phyloP scores from a whole-genome alignment of 2,329 filamentous ascomycete species.

The Monilinia aucupariae region DNA sequence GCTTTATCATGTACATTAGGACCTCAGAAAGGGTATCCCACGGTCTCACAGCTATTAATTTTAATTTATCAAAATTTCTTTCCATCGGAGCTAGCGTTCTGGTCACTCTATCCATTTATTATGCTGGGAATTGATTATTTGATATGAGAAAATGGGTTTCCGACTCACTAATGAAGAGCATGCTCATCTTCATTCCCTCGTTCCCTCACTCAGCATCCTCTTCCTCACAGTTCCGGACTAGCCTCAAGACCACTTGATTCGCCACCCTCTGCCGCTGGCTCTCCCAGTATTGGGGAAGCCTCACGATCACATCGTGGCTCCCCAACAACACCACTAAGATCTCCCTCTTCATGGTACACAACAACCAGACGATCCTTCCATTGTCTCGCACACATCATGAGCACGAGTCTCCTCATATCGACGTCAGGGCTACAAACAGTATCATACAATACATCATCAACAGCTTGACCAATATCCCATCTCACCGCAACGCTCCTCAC shows the following conservation, averaged over 20 bases:
- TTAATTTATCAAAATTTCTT: neutral
- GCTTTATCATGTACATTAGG: neutral
- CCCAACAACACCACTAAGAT: neutral
- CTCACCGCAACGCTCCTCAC: neutral
- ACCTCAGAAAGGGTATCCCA: too few species aligned
- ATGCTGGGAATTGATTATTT: neutral
- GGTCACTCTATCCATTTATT: neutral
- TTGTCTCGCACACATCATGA: neutral
- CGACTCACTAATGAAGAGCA: neutral
- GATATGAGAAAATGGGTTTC: neutral
- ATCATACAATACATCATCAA: neutral
- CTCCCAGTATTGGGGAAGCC: neutral
- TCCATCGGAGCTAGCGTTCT: neutral
- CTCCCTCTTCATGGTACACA: neutral
- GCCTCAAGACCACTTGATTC: neutral
- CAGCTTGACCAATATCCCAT: neutral
- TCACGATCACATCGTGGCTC: neutral
- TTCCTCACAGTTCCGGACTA: neutral
- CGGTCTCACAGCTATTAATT: neutral
- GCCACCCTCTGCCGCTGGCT: too few species aligned
- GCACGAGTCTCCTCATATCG: neutral
- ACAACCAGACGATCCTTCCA: neutral
- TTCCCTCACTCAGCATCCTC: neutral
- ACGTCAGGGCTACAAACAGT: neutral
- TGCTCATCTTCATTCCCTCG: neutral